These are phyloP conservation scores for Arabidopsis arenosa DNA, from an alignment of 345 rosid genomes.

Conservation along the genomic window DNA sequence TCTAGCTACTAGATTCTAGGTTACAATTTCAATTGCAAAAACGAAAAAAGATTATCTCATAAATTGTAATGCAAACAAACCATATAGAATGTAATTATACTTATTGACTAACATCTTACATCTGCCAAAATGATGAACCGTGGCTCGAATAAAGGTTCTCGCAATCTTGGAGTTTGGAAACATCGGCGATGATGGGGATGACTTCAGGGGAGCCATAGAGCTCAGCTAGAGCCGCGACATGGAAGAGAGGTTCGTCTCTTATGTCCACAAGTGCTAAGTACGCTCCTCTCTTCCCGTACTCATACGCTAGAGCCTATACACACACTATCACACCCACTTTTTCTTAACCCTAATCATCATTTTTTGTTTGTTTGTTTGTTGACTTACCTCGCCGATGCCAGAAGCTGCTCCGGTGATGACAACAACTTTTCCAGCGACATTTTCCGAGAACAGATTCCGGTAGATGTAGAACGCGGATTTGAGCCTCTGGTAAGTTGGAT, in stretches of 20 bases:
- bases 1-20: background rate
- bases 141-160: conserved; percentile 51
- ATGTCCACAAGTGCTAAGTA: conserved; percentile 63
- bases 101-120: conserved; percentile 53
- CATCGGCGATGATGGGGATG: conserved; percentile 56
- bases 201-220: conserved; percentile 57
- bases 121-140: conserved; percentile 54
- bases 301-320: conserved; percentile 58
- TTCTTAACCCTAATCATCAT: background rate
- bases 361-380: background rate
- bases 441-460: conserved; percentile 46
- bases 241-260: conserved; percentile 50
- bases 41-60: background rate
- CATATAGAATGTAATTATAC: background rate
- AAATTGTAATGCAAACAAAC: background rate
- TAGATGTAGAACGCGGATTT: conserved; percentile 40
- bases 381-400: conserved; percentile 66
- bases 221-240: conserved; percentile 52
- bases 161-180: conserved; percentile 60
- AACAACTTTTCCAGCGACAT: conserved; percentile 68
- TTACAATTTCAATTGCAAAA: background rate
- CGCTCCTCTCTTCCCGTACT: conserved; percentile 67
- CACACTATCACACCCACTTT: background rate
- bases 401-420: conserved; percentile 75
- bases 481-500: conserved; percentile 51